A percentile compares a stretch with the other conserved stretches of the same genome.
Conservation (phyloP, 176 grass and related monocot genomes). For the Rhynchospora breviuscula region DNA sequence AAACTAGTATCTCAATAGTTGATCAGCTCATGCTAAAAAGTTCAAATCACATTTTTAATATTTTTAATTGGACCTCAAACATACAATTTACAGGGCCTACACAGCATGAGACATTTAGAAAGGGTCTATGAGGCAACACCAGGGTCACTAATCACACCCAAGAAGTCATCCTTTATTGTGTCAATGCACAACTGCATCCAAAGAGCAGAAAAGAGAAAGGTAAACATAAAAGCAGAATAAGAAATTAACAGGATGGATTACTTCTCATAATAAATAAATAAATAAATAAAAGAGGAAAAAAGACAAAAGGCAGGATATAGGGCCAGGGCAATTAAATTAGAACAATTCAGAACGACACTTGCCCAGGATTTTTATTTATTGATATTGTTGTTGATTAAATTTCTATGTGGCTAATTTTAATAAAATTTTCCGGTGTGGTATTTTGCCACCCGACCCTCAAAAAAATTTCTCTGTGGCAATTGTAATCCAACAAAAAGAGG, state of each 20-base stretch:
- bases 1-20: too few species aligned
- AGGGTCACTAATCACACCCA: constrained; percentile 95
- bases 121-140: constrained; percentile 44
- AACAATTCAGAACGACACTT: background rate
- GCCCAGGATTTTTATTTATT: background rate
- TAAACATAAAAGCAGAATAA: constrained; percentile 4
- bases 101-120: background rate
- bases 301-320: background rate
- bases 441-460: too few species aligned
- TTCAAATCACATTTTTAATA: too few species aligned
- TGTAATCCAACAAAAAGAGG: background rate
- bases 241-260: background rate
- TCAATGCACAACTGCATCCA: constrained; percentile 83
- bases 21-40: too few species aligned
- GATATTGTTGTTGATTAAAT: background rate
- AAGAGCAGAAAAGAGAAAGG: background rate
- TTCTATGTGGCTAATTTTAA: background rate
- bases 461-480: background rate
- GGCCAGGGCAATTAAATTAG: background rate
- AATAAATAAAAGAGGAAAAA: background rate
- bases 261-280: background rate
- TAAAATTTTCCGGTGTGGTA: too few species aligned
- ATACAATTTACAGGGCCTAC: constrained; percentile 3
- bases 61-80: background rate
- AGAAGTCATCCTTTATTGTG: constrained; percentile 91